Evolutionary conservation across 2,329 filamentous ascomycete species (phyloP).

Genomic region (Sclerotinia spermophila): DNA sequence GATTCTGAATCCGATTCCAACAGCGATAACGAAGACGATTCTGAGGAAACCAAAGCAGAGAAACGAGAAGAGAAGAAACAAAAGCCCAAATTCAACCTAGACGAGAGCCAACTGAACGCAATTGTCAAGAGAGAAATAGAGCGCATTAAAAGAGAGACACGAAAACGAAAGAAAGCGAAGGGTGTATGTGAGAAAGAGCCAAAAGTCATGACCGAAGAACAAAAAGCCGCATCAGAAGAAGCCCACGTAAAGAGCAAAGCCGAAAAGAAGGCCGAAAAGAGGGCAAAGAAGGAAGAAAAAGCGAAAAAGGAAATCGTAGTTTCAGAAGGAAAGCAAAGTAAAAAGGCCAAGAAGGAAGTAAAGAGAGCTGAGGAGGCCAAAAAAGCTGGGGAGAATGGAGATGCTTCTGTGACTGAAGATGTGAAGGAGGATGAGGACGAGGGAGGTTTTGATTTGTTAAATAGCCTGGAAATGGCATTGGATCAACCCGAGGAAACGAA

Average conservation of each 20-base stretch:
- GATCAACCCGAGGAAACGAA: not conserved
- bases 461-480: conserved; percentile 6
- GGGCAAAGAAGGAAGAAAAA: conserved; percentile 16
- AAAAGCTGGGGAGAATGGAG: not conserved
- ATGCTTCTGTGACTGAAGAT: not conserved
- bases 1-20: conserved; percentile 18
- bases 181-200: conserved; percentile 12
- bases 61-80: conserved; percentile 18
- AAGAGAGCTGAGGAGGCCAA: conserved; percentile 16
- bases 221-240: conserved; percentile 14
- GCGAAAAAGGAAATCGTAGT: not conserved
- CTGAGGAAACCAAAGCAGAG: not conserved
- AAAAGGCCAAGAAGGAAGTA: conserved; percentile 15
- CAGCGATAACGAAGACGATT: not conserved
- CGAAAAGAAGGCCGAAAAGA: conserved; percentile 12
- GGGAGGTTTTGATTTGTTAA: not conserved
- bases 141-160: conserved; percentile 8
- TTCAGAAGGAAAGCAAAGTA: conserved; percentile 18
- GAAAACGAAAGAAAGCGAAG: conserved; percentile 16
- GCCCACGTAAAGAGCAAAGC: conserved; percentile 8
- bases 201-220: conserved; percentile 15
- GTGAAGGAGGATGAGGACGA: not conserved
- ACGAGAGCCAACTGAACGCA: conserved; percentile 13
- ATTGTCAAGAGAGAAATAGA: conserved; percentile 19
- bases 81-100: conserved; percentile 10